phyloP scores from a whole-genome alignment of 495 filamentous ascomycete genomes.

The Usnea hakonensis region DNA sequence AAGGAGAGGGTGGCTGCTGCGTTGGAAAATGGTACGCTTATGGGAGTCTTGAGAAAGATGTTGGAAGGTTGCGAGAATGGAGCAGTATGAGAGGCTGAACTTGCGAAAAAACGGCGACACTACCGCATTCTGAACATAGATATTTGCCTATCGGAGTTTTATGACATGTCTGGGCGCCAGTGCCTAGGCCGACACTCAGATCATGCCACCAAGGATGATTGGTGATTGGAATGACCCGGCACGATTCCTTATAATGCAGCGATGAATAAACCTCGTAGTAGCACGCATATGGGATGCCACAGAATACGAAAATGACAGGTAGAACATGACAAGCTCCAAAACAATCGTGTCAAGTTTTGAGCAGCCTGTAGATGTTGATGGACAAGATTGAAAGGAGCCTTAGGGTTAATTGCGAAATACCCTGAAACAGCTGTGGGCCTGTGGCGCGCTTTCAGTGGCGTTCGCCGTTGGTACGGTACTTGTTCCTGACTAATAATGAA shows the following conservation, averaged over 20 bases:
- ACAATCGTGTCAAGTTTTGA: too few relatives aligned
- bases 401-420: too few relatives aligned
- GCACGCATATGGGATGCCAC: background rate
- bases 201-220: background rate
- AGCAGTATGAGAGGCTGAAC: constrained; percentile 1
- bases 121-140: background rate
- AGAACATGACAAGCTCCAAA: background rate
- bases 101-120: background rate
- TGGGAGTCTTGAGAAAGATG: constrained; percentile 87
- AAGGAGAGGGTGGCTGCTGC: constrained; percentile 95
- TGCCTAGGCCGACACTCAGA: background rate
- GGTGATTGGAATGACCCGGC: background rate
- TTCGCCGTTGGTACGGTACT: too few relatives aligned
- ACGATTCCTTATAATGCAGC: background rate
- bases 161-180: background rate
- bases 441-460: constrained; percentile 4
- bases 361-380: too few relatives aligned
- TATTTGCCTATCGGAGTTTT: background rate
- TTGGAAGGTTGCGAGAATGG: constrained; percentile 43
- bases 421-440: too few relatives aligned
- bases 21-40: constrained; percentile 84
- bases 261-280: background rate
- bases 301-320: background rate
- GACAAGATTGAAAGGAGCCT: too few relatives aligned
- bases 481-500: background rate